Conservation (phyloP, 371 early-diverging fungal genomes). For the Mortierella sp. region DNA sequence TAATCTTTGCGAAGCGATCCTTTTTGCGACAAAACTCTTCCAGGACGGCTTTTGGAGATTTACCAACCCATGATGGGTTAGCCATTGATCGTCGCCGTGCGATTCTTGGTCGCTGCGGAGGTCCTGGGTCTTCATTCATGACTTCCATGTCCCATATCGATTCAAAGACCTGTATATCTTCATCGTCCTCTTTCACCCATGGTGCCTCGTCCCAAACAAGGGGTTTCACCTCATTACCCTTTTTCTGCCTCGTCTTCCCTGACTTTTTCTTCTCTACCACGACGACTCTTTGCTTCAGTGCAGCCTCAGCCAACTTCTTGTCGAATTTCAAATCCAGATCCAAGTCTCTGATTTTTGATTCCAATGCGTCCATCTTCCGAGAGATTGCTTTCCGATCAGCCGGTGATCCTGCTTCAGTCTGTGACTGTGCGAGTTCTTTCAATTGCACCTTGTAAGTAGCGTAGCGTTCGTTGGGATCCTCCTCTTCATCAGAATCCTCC, state of each 20-base stretch:
- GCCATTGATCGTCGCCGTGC: constrained; percentile 41
- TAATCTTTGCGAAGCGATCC: constrained; percentile 41
- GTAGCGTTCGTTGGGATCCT: constrained; percentile 52
- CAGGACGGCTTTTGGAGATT: constrained; percentile 57
- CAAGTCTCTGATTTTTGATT: constrained; percentile 56
- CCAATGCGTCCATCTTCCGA: constrained; percentile 58
- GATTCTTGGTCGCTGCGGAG: constrained; percentile 15
- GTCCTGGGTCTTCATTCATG: neutral
- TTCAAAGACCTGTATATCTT: constrained; percentile 43
- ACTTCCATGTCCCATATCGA: constrained; percentile 41
- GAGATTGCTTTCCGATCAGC: constrained; percentile 55
- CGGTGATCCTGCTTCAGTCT: constrained; percentile 45
- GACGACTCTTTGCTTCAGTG: constrained; percentile 44
- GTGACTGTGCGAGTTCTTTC: constrained; percentile 28
- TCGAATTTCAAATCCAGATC: constrained; percentile 65
- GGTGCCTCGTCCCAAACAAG: constrained; percentile 12
- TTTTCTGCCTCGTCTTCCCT: constrained; percentile 42
- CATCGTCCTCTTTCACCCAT: constrained; percentile 14
- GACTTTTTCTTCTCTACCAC: constrained; percentile 49
- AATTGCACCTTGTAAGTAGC: constrained; percentile 30
- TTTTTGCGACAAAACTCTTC: constrained; percentile 54
- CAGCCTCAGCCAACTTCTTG: constrained; percentile 53
- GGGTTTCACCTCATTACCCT: constrained; percentile 32
- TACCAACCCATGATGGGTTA: constrained; percentile 58
- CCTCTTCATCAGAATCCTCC: constrained; percentile 41